Base-by-base conservation (phyloP, 352 stramenopile species). In the Globisporangium yorkense region DNA sequence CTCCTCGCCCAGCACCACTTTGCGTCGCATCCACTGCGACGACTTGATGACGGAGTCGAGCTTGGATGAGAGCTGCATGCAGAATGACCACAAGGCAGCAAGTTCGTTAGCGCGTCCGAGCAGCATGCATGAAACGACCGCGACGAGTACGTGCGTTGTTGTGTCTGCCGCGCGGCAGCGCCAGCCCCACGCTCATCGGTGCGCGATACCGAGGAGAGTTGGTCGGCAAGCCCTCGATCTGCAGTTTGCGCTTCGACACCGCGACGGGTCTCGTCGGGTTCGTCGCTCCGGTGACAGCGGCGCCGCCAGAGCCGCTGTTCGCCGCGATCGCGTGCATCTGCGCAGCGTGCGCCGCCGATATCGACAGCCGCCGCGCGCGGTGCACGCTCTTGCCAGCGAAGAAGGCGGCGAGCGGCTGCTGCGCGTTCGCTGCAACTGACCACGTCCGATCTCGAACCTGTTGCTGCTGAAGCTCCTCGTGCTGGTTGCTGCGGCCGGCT, bases 11-110 rank as follows among this genome's bases (percentile, higher is more conserved):
- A 86, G n/a, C 27, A 87, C 61, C 9, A 88, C 80, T 29, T 80
- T 83, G 33, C 80, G 75, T 6, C 80, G 74, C 64, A 75, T 73
- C 67, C 70, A 83, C 47, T 65, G 61, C n/a, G 80, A 83, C 5
- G 64, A 75, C 41, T 79, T 79, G 33, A 80, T 57, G 50, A 89
- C 69, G 12, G 72, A 66, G 47, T 89, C 80, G 3, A 89, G 71
- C 46, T 87, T 88, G 5, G 73, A 73, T 2, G 71, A 76, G 18
- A 89, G 59, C 66, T 84, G 65, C 27, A 44, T 2, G 24, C 24
- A 27, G 24, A 27, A 27, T 27, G 24, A 27, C 24, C 24, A 27
- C 24, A 2, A 27, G 24, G 24, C 24, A 27, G 24, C 24, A 27
- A 27, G 24, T 27, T 27, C 24, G 24, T 27, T 27, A 27, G 24